Conservation (phyloP, 805 yeast species). For the Metschnikowia noctiluminum region DNA sequence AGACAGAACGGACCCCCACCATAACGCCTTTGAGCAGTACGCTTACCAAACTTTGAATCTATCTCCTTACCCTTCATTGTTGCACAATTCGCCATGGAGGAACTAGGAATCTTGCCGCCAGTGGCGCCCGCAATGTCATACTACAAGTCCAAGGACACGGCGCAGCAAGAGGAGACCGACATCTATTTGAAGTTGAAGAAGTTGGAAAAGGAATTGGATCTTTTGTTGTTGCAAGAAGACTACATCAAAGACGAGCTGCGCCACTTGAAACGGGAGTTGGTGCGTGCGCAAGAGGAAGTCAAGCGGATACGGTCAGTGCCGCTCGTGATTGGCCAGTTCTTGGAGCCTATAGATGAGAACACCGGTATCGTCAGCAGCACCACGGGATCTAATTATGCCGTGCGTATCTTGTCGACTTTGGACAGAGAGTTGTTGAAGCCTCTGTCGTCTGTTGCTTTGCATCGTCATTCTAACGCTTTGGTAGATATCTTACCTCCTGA, state of each 20-base stretch:
- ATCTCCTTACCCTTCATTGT: too few species aligned
- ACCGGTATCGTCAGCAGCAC: constrained; percentile 97
- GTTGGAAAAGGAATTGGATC: constrained; percentile 85
- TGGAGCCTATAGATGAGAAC: constrained; percentile 95
- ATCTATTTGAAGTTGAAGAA: constrained; percentile 82
- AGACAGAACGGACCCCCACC: neutral
- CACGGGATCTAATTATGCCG: constrained; percentile 96
- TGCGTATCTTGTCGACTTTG: constrained; percentile 87
- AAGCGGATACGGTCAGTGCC: constrained; percentile 97
- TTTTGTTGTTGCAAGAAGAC: constrained; percentile 85
- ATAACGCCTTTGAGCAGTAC: neutral
- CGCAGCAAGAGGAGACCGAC: constrained; percentile 47
- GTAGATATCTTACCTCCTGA: constrained; percentile 98
- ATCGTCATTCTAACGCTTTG: constrained; percentile 96
- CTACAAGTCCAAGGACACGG: constrained; percentile 10
- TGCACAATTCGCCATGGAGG: constrained; percentile 27
- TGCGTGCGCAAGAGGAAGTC: constrained; percentile 97
- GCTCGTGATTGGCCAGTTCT: constrained; percentile 94
- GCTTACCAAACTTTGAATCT: too few species aligned
- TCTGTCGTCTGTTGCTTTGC: constrained; percentile 92
- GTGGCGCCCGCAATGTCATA: constrained; percentile 12
- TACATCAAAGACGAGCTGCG: constrained; percentile 98
- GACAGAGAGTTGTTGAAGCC: constrained; percentile 94
- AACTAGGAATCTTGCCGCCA: constrained; percentile 29
- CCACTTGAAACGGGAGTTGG: constrained; percentile 87